Percentiles rank a stretch among this genome's conserved stretches.
Evolutionary conservation across 1,284 basidiomycete genomes (phyloP).

Genomic region (Pterula multifida): DNA sequence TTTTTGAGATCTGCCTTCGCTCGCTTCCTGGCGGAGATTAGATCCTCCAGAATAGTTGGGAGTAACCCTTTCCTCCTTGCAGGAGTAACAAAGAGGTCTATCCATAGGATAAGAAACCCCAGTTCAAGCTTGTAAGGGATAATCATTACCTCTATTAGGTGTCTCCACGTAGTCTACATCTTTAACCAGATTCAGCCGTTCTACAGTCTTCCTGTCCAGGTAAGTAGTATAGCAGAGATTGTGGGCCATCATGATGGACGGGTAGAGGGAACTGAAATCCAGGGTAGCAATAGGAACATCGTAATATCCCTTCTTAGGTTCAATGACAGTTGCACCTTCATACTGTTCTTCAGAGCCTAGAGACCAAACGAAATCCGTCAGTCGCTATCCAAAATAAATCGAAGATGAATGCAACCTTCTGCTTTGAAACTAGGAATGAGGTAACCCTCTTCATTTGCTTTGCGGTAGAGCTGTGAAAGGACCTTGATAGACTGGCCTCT

Average conservation of each 20-base stretch:
- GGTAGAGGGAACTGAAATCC: conserved; percentile 95
- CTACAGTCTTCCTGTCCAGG: conserved; percentile 66
- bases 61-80: conserved; percentile 74
- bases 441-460: conserved; percentile 81
- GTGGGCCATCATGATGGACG: conserved; percentile 99
- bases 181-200: conserved; percentile 64
- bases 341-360: conserved; percentile 86
- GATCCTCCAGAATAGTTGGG: conserved; percentile 85
- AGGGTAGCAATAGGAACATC: conserved; percentile 91
- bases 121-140: not conserved
- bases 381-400: not conserved
- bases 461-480: conserved; percentile 84
- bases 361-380: not conserved
- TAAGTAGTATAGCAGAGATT: conserved; percentile 95
- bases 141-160: conserved; percentile 74
- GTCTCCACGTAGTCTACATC: conserved; percentile 86
- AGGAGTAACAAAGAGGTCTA: conserved; percentile 77
- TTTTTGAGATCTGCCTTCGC: conserved; percentile 91
- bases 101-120: not conserved
- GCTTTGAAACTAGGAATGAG: conserved; percentile 73
- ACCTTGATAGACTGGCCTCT: conserved; percentile 96
- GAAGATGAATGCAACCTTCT: conserved; percentile 43
- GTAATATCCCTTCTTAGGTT: conserved; percentile 89
- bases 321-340: conserved; percentile 95
- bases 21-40: conserved; percentile 82